Percentiles rank a stretch among this genome's conserved stretches.
Evolutionary conservation across 1,284 basidiomycete species (phyloP).

Genomic region (Flammula alnicola): DNA sequence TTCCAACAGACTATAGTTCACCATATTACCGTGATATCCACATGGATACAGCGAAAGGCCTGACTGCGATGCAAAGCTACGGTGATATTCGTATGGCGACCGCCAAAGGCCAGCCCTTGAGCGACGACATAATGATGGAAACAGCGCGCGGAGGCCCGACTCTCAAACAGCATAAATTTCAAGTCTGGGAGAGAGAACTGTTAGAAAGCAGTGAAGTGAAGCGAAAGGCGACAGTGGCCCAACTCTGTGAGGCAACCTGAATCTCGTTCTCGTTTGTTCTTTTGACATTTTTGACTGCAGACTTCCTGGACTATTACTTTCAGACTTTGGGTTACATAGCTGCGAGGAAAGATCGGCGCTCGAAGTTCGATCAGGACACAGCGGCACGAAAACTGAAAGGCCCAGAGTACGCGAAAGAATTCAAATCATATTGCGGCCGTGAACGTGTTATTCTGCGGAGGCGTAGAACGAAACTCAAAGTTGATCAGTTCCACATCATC

Average conservation of each 20-base stretch:
- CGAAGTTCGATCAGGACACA: slow-evolving; percentile 86
- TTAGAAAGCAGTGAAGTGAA: slow-evolving; percentile 85
- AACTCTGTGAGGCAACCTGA: slow-evolving; percentile 73
- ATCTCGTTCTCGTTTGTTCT: slow-evolving; percentile 1
- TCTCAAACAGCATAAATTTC: slow-evolving; percentile 56
- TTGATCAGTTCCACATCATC: slow-evolving; percentile 95
- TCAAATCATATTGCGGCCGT: slow-evolving; percentile 89
- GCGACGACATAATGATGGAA: slow-evolving; percentile 70
- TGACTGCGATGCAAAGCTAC: slow-evolving; percentile 42
- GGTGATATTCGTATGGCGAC: slow-evolving; percentile 72
- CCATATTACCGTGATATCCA: slow-evolving; percentile 54
- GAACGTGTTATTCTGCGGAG: slow-evolving; percentile 91
- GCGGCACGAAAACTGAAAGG: slow-evolving; percentile 64
- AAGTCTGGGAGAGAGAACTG: slow-evolving; percentile 85
- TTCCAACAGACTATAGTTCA: slow-evolving; percentile 20
- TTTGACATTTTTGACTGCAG: slow-evolving; percentile 43
- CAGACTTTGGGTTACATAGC: slow-evolving; percentile 89
- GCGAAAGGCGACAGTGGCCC: slow-evolving; percentile 93
- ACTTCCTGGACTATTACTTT: slow-evolving; percentile 95
- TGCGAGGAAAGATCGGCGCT: slow-evolving; percentile 80
- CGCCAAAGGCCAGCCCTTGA: slow-evolving; percentile 54
- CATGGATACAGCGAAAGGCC: slow-evolving; percentile 73
- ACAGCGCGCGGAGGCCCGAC: slow-evolving; percentile 60
- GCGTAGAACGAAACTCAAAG: slow-evolving; percentile 82
- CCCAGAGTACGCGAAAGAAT: slow-evolving; percentile 76